Evolutionary conservation across 2,329 filamentous ascomycete species (phyloP), one percentile per base, ranked within the genome.

Genomic region (Calonectria hongkongensis): DNA sequence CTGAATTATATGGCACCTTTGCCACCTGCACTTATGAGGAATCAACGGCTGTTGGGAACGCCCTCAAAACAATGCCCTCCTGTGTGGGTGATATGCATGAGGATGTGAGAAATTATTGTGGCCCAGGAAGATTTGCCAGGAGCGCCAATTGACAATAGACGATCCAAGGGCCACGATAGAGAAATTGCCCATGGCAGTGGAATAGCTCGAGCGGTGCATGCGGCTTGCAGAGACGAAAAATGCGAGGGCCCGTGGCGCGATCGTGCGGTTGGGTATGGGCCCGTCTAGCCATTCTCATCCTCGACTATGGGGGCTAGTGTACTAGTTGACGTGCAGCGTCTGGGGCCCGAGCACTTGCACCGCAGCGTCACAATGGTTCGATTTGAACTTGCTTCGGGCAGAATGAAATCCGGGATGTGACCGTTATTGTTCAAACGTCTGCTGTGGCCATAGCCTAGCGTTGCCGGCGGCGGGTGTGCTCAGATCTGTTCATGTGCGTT

Each of bases 331-430:
- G 60, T 65, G 73, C 74, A 76, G 68, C 66, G 69, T 73, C 64
- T 68, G 58, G 64, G 60, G 28, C 54, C 68, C 39, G 25, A 62
- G 56, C 41, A 56, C 73, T 68, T 68, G 41, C 51, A 25, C 33
- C 43, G 25, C 43, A 28, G 65, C 67, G 27, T 63, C 48, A 51
- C 41, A 58, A 72, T 70, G 60, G 68, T 70, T 71, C 72, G 71
- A 74, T 68, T 43, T 39, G 69, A 73, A 68, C 71, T 73, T 78
- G 62, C 68, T 69, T 66, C 21, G 60, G 47, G 41, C 50, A 68
- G 50, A 47, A 8, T 56, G 54, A 62, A 21, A 68, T 47, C 65
- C 48, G 60, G 66, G 63, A 74, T 72, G 63, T 66, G 60, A 62
- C 60, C 45, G 66, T 66, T n/a, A 15, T 48, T 51, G 47, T 30